Evolutionary conservation across 2,329 filamentous ascomycete species (phyloP).

Genomic region (Colletotrichum eleusines): DNA sequence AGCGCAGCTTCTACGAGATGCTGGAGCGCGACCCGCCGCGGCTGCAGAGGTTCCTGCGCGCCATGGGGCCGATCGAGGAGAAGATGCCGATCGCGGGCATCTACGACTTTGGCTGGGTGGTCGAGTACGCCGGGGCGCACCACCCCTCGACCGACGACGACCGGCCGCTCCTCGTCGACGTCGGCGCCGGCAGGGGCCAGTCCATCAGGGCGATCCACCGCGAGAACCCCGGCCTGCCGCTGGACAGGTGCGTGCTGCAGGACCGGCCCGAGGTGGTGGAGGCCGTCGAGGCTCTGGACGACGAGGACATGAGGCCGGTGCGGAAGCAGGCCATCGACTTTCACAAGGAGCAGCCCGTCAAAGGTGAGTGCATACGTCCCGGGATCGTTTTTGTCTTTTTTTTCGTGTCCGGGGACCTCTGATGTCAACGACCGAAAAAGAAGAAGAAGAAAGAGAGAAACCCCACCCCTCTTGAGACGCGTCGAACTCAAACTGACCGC

Average conservation of each 20-base stretch:
- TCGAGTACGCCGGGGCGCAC: conserved; percentile 16
- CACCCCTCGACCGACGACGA: conserved; percentile 4
- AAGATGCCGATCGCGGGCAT: conserved; percentile 45
- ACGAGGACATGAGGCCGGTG: conserved; percentile 41
- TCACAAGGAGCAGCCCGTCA: conserved; percentile 45
- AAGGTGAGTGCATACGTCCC: conserved; percentile 17
- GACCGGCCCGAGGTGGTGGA: conserved; percentile 50
- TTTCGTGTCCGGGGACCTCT: no score
- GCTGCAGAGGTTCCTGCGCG: conserved; percentile 47
- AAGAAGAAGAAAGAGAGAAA: no score
- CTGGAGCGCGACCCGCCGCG: conserved; percentile 45
- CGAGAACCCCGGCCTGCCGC: conserved; percentile 45
- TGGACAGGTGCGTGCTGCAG: conserved; percentile 49
- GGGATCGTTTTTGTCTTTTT: no score
- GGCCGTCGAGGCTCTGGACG: conserved; percentile 42
- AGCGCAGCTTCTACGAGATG: conserved; percentile 51
- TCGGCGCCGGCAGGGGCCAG: conserved; percentile 51
- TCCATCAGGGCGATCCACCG: conserved; percentile 45
- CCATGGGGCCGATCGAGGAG: conserved; percentile 48
- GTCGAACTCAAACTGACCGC: background rate
- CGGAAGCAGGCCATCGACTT: conserved; percentile 47
- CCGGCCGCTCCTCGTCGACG: conserved; percentile 49
- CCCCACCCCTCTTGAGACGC: conserved; percentile 3
- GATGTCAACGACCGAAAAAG: no score
- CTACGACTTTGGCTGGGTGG: conserved; percentile 51